Evolutionary conservation across 768 basidiomycete species (phyloP).

Genomic region (Kwoniella botswanensis): DNA sequence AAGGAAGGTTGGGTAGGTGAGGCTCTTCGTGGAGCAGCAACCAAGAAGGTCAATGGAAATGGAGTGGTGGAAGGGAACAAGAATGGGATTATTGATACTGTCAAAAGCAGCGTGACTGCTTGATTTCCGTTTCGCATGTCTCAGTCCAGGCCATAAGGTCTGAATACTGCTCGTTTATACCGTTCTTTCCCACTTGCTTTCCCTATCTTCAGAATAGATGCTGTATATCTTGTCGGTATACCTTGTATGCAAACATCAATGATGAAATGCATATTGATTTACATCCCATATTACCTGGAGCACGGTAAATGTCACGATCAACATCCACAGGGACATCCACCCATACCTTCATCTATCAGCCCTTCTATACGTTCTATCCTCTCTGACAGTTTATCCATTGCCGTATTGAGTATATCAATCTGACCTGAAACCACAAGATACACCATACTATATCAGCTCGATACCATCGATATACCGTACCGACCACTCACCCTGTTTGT

Average conservation of each 20-base stretch:
- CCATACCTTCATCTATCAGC: slow-evolving; percentile 46
- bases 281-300: too few species aligned
- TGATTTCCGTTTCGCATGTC: slow-evolving; percentile 41
- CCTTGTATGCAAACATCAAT: too few species aligned
- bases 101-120: slow-evolving; percentile 21
- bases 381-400: slow-evolving; percentile 41
- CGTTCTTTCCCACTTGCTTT: too few species aligned
- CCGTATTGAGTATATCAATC: slow-evolving; percentile 42
- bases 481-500: slow-evolving; percentile 66
- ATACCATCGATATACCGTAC: not conserved
- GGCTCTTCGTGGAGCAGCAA: not conserved
- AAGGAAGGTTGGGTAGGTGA: slow-evolving; percentile 29
- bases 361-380: slow-evolving; percentile 46
- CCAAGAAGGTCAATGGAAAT: slow-evolving; percentile 22
- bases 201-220: too few species aligned
- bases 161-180: too few species aligned
- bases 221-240: too few species aligned
- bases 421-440: slow-evolving; percentile 31
- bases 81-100: not conserved
- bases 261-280: too few species aligned
- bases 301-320: not conserved
- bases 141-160: too few species aligned
- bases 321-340: slow-evolving; percentile 40
- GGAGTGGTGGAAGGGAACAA: slow-evolving; percentile 1
- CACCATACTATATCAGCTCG: too few species aligned